Evolutionary conservation across 805 yeast species (phyloP).

Genomic region (Lipomyces mesembrius): DNA sequence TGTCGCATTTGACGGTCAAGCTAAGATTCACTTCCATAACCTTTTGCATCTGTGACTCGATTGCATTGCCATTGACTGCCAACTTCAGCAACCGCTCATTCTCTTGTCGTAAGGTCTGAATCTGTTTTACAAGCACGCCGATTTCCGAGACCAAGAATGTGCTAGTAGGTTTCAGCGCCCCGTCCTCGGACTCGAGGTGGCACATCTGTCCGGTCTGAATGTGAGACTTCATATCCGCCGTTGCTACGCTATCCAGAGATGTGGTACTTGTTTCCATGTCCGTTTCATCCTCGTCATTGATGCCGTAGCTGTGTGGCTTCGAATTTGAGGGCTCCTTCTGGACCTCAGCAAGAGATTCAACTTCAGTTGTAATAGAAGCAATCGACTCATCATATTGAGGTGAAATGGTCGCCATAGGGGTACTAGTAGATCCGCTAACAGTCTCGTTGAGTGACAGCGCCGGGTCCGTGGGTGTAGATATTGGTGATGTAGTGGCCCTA

Average conservation of each 20-base stretch:
- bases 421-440: background rate
- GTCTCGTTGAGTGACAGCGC: background rate
- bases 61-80: background rate
- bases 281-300: background rate
- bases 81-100: background rate
- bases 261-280: background rate
- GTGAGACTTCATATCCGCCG: background rate
- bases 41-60: background rate
- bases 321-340: background rate
- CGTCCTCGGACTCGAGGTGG: background rate
- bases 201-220: background rate
- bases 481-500: background rate
- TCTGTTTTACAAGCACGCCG: background rate
- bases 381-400: background rate
- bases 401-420: background rate
- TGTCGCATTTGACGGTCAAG: background rate
- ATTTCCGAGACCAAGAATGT: background rate
- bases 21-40: background rate
- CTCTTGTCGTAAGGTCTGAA: background rate
- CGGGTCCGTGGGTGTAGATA: background rate
- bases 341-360: background rate
- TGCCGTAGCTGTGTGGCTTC: background rate
- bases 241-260: background rate
- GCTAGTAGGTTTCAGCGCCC: background rate
- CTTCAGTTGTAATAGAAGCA: background rate